Base-by-base conservation (phyloP, 139 green algal genomes). In the Diplosphaera chodatii region DNA sequence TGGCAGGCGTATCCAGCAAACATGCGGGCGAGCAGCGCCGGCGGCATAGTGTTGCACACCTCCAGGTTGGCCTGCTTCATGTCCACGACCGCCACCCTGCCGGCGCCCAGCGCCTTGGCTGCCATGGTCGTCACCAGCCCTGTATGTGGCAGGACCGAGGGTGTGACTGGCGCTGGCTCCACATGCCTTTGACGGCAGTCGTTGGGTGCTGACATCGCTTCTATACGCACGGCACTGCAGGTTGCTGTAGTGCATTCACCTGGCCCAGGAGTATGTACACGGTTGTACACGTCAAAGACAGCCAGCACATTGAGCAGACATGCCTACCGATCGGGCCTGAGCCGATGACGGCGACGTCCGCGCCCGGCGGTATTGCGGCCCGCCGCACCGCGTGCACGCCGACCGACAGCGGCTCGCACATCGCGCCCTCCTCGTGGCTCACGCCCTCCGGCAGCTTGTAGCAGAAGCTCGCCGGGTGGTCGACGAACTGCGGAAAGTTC, bases 391-490 rank as follows among this genome's bases (percentile, higher is more conserved):
- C 84, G 65, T 90, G 84, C 29, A 89, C 62, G 21, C 72, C 83
- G 13, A 89, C 83, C 32, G 63, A 80, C 29, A 90, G 82, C 15
- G 85, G 85, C 78, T 90, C 85, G 20, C 76, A 84, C 77, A 90
- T 79, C 29, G 85, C 85, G 20, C 85, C 85, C 72, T 90, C 64
- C 69, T 90, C 85, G 34, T 81, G 59, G 16, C 48, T 74, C 65
- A 90, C 20, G 55, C 41, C 16, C 1, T 71, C 30, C 4, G 85
- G 85, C 73, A 90, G 66, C 62, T 59, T 66, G 77, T 83, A 89
- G 82, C 85, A 90, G 34, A 85, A 85, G 62, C 85, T 74, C 32
- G 78, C 77, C 0, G 79, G 79, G 65, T 89, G 84, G 74, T 82
- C 78, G 27, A 84, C 56, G 72, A 48, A 79, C 34, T 72, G 69